Percentiles rank a stretch among this genome's conserved stretches.
phyloP scores from a whole-genome alignment of 306 rosid genomes.

The Purshia tridentata region DNA sequence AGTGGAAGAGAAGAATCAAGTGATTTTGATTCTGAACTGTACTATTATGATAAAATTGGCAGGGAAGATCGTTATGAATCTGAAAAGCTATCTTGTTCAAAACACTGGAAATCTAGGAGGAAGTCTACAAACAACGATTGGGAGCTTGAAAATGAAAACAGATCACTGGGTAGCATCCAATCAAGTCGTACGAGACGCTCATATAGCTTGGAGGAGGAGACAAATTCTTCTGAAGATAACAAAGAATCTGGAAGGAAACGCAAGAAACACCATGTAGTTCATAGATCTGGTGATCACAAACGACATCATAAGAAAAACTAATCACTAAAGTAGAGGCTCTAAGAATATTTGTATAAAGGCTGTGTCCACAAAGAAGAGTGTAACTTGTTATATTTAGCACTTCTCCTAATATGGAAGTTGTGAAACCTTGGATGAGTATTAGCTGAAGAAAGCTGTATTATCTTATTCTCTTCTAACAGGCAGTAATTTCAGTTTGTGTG shows the following conservation, averaged over 20 bases:
- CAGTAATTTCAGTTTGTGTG: no score
- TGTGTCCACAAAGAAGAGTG: background rate
- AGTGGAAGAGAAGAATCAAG: background rate
- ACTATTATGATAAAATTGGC: background rate
- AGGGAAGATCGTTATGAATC: background rate
- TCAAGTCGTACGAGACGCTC: slow-evolving; percentile 9
- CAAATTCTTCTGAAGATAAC: slow-evolving; percentile 14
- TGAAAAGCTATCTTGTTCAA: background rate
- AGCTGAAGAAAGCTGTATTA: no score
- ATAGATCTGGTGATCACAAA: slow-evolving; percentile 4
- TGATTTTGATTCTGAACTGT: background rate
- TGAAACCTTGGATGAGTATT: no score
- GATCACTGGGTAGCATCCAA: slow-evolving; percentile 12
- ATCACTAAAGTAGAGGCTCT: background rate
- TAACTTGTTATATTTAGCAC: background rate
- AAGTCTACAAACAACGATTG: background rate
- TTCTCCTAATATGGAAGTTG: no score
- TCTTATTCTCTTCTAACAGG: no score
- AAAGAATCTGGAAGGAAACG: background rate
- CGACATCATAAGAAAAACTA: background rate
- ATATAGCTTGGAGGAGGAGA: background rate
- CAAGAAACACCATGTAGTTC: slow-evolving; percentile 4
- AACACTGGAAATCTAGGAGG: slow-evolving; percentile 8
- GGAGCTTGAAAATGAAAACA: background rate
- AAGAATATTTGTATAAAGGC: background rate